phyloP scores from a whole-genome alignment of 2,329 filamentous ascomycete genomes.

The Gyromitra esculenta region DNA sequence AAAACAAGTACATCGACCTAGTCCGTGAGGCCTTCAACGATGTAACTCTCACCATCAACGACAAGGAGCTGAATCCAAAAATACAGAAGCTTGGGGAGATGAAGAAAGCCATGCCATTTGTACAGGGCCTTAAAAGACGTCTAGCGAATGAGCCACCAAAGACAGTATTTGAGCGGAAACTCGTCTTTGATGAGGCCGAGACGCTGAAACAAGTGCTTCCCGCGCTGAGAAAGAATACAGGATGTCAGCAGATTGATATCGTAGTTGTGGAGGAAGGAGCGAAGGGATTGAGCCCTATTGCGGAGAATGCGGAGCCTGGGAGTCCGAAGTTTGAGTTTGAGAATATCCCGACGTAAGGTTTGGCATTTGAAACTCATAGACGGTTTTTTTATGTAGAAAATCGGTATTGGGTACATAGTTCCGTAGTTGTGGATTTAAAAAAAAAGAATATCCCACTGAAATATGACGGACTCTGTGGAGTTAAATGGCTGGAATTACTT shows the following conservation, averaged over 20 bases:
- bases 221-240: conserved; percentile 78
- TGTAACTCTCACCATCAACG: conserved; percentile 72
- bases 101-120: conserved; percentile 98
- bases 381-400: not conserved
- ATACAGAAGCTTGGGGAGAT: conserved; percentile 86
- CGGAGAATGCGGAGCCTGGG: conserved; percentile 82
- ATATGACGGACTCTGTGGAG: not conserved
- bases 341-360: conserved; percentile 69
- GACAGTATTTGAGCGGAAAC: conserved; percentile 80
- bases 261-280: conserved; percentile 76
- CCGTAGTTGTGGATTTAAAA: not conserved
- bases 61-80: conserved; percentile 80
- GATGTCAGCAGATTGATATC: conserved; percentile 76
- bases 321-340: conserved; percentile 84
- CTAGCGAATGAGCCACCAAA: conserved; percentile 74
- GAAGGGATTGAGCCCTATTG: conserved; percentile 70
- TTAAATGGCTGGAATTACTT: not conserved
- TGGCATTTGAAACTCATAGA: not conserved
- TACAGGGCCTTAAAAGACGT: conserved; percentile 85
- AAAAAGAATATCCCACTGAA: conserved; percentile 18
- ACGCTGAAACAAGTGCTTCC: conserved; percentile 81
- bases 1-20: conserved; percentile 86
- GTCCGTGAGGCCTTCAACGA: conserved; percentile 76
- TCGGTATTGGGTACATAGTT: conserved; percentile 11
- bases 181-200: conserved; percentile 84